Evolutionary conservation across 2,329 filamentous ascomycete genomes (phyloP).

Genomic region (Hypomyces perniciosus): DNA sequence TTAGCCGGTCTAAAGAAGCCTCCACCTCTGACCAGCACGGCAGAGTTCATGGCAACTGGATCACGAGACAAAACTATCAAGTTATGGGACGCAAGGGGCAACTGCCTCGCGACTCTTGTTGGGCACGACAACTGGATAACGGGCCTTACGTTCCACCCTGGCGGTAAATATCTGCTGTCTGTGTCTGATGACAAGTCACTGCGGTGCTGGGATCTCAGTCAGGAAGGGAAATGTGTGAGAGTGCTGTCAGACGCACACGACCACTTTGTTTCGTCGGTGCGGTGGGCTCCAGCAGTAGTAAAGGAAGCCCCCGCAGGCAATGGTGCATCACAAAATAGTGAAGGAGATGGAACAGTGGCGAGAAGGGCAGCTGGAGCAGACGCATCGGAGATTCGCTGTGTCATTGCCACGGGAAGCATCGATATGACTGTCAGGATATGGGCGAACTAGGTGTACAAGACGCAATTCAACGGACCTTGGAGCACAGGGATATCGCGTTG

Average conservation of each 20-base stretch:
- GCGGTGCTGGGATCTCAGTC: constrained; percentile 85
- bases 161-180: constrained; percentile 82
- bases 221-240: constrained; percentile 86
- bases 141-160: constrained; percentile 79
- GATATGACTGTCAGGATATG: constrained; percentile 76
- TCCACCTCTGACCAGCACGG: constrained; percentile 64
- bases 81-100: constrained; percentile 80
- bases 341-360: constrained; percentile 33
- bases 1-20: constrained; percentile 80
- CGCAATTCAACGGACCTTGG: too few relatives aligned
- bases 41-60: constrained; percentile 85
- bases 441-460: constrained; percentile 41
- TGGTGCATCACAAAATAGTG: constrained; percentile 11
- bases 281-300: constrained; percentile 66
- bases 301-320: constrained; percentile 22
- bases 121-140: constrained; percentile 96
- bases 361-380: constrained; percentile 38
- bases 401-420: constrained; percentile 82
- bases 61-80: constrained; percentile 86
- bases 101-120: constrained; percentile 72
- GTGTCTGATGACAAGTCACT: constrained; percentile 87
- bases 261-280: constrained; percentile 78
- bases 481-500: too few relatives aligned
- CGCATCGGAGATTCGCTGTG: constrained; percentile 62
- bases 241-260: constrained; percentile 69